These are phyloP conservation scores for Fistulinella prunicolor DNA, from an alignment of 768 basidiomycete genomes.

Conservation along the genomic window DNA sequence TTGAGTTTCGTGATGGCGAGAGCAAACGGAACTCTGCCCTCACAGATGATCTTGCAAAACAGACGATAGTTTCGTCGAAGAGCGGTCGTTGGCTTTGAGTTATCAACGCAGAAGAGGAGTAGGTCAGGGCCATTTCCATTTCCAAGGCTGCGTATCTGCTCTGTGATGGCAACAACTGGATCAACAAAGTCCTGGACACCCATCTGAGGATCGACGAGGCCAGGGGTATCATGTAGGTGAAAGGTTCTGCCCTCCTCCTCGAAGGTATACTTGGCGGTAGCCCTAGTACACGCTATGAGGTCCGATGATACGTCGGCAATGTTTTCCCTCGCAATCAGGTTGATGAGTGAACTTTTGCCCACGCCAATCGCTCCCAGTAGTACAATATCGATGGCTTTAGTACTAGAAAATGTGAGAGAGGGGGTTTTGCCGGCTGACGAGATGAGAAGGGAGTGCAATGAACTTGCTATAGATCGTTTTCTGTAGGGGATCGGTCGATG, in stretches of 20 bases:
- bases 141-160: slow-evolving; percentile 31
- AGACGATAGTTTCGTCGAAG: slow-evolving; percentile 26
- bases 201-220: slow-evolving; percentile 28
- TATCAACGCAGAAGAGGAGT: slow-evolving; percentile 32
- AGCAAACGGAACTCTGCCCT: slow-evolving; percentile 26
- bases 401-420: neutral
- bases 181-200: slow-evolving; percentile 16
- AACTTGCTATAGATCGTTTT: slow-evolving; percentile 8
- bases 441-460: slow-evolving; percentile 14
- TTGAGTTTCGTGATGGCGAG: slow-evolving; percentile 32
- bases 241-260: slow-evolving; percentile 22
- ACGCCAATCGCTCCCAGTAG: slow-evolving; percentile 34
- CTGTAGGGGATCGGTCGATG: slow-evolving; percentile 6
- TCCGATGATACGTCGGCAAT: slow-evolving; percentile 32
- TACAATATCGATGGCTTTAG: slow-evolving; percentile 29
- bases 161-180: slow-evolving; percentile 24
- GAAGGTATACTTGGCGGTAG: slow-evolving; percentile 21
- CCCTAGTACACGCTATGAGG: slow-evolving; percentile 34
- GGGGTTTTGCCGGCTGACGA: slow-evolving; percentile 4
- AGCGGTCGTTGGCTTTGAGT: slow-evolving; percentile 22
- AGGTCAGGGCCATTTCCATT: slow-evolving; percentile 28
- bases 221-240: slow-evolving; percentile 33
- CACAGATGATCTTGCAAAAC: slow-evolving; percentile 28
- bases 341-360: slow-evolving; percentile 44
- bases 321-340: slow-evolving; percentile 30